Evolutionary conservation across 2,329 filamentous ascomycete genomes (phyloP).

Genomic region (Diaporthe citri): DNA sequence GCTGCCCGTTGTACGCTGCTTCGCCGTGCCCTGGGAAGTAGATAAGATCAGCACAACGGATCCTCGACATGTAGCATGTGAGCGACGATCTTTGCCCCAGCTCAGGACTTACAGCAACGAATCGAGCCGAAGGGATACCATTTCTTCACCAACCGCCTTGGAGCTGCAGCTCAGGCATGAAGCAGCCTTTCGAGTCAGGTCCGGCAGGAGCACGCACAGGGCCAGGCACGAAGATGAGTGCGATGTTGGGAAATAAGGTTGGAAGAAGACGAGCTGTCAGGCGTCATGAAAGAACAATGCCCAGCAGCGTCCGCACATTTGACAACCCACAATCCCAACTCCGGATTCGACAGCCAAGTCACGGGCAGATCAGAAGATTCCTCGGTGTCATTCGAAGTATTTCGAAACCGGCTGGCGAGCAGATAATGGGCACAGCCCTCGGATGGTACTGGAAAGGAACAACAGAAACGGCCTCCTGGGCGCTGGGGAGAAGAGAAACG

Average conservation of each 20-base stretch:
- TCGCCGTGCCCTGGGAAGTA: constrained; percentile 8
- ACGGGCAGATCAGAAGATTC: neutral
- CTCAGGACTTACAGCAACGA: constrained; percentile 16
- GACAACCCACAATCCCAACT: constrained; percentile 28
- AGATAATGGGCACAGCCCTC: constrained; percentile 27
- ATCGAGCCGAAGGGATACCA: constrained; percentile 24
- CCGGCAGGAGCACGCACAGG: constrained; percentile 10
- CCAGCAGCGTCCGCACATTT: constrained; percentile 15
- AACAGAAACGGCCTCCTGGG: constrained; percentile 8
- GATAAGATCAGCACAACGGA: constrained; percentile 12
- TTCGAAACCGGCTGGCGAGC: constrained; percentile 8
- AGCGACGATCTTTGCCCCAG: neutral
- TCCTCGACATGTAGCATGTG: neutral
- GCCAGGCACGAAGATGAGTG: constrained; percentile 10
- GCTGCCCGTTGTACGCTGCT: neutral
- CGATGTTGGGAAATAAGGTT: constrained; percentile 6
- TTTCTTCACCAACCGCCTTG: constrained; percentile 21
- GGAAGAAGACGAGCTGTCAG: constrained; percentile 19
- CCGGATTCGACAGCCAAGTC: constrained; percentile 17
- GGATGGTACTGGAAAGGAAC: constrained; percentile 6
- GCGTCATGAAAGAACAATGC: constrained; percentile 14
- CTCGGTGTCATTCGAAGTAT: constrained; percentile 25
- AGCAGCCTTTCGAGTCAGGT: constrained; percentile 19
- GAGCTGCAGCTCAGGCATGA: constrained; percentile 28
- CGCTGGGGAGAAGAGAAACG: constrained; percentile 1